phyloP scores from a whole-genome alignment of 2,329 filamentous ascomycete species.

The Fusarium luffae region DNA sequence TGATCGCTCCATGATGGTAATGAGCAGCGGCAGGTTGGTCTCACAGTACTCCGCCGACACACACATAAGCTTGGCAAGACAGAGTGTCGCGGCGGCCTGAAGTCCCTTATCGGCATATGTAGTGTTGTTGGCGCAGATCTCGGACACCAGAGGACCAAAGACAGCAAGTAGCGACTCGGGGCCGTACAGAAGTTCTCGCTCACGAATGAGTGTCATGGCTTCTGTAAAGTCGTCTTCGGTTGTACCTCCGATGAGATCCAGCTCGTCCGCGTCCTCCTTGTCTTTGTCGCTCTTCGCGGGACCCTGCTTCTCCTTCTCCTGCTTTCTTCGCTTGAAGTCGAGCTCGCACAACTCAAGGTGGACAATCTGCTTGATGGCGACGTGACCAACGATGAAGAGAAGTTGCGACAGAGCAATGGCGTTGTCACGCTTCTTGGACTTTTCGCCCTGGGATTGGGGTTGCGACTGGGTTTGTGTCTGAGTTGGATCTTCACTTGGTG shows the following conservation, averaged over 20 bases:
- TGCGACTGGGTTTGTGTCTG: conserved; percentile 38
- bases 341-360: conserved; percentile 97
- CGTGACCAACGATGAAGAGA: conserved; percentile 93
- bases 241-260: conserved; percentile 96
- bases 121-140: conserved; percentile 95
- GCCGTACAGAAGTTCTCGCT: conserved; percentile 85
- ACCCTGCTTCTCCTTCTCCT: conserved; percentile 80
- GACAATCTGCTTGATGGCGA: conserved; percentile 98
- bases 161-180: conserved; percentile 85
- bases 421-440: conserved; percentile 70
- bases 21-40: conserved; percentile 88
- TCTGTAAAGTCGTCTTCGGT: conserved; percentile 94
- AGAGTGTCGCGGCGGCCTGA: conserved; percentile 92
- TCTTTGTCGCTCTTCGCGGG: conserved; percentile 62
- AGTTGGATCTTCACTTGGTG: conserved; percentile 48
- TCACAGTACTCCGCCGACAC: conserved; percentile 98
- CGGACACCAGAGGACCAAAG: conserved; percentile 90
- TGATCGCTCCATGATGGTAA: conserved; percentile 97
- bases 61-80: conserved; percentile 98
- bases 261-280: conserved; percentile 80
- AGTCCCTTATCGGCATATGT: conserved; percentile 89
- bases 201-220: conserved; percentile 84
- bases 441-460: conserved; percentile 51
- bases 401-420: conserved; percentile 87
- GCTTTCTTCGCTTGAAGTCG: conserved; percentile 97